Evolutionary conservation across 2,329 filamentous ascomycete genomes (phyloP).

Genomic region (Sporothrix mexicana): DNA sequence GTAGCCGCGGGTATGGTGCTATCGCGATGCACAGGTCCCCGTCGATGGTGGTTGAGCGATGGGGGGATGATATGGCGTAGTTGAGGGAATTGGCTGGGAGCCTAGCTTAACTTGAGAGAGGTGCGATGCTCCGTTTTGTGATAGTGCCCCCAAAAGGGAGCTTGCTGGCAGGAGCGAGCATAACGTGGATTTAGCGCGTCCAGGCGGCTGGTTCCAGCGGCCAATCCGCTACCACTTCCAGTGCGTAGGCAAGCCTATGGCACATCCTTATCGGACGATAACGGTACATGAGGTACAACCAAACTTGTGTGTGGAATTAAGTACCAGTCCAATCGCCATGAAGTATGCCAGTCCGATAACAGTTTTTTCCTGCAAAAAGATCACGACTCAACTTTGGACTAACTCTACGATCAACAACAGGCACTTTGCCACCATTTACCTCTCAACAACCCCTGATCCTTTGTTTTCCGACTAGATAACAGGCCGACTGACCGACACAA

Average conservation of each 20-base stretch:
- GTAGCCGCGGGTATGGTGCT: not conserved
- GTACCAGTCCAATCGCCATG: not conserved
- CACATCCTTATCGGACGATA: not conserved
- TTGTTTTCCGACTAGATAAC: not conserved
- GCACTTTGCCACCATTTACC: not conserved
- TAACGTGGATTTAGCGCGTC: not conserved
- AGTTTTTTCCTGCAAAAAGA: constrained; percentile 23
- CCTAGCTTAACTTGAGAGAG: constrained; percentile 24
- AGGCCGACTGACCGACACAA: constrained; percentile 6
- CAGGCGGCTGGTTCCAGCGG: constrained; percentile 15
- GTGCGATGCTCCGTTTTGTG: constrained; percentile 13
- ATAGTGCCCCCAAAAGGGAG: not conserved
- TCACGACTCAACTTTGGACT: not conserved
- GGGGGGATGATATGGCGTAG: not conserved
- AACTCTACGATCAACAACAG: not conserved
- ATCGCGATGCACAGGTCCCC: constrained; percentile 9
- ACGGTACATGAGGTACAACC: not conserved
- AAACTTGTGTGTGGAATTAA: not conserved
- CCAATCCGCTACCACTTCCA: not conserved
- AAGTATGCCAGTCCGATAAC: not conserved
- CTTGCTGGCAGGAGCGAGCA: not conserved
- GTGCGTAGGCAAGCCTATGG: not conserved
- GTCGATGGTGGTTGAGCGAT: not conserved
- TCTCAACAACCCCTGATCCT: not conserved
- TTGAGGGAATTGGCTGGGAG: constrained; percentile 30